A percentile compares a stretch with the other conserved stretches of the same genome.
Evolutionary conservation across 257 asterid species (phyloP).

Genomic region (Petunia secreta): DNA sequence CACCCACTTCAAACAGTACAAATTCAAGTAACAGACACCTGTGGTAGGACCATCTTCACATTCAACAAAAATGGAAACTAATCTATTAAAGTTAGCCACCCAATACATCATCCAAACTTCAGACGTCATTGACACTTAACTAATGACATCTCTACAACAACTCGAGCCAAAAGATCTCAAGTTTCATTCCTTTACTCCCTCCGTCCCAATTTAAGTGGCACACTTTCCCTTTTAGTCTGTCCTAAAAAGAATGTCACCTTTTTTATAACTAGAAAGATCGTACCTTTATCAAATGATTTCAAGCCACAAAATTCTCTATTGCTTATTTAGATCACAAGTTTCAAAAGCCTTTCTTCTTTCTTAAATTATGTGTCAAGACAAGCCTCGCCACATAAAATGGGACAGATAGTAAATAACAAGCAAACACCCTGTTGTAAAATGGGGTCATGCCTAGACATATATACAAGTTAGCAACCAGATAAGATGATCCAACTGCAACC

Average conservation of each 20-base stretch:
- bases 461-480: background rate
- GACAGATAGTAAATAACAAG: background rate
- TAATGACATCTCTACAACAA: background rate
- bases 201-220: too few relatives aligned
- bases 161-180: background rate
- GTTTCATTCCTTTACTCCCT: too few relatives aligned
- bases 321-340: too few relatives aligned
- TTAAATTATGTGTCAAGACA: too few relatives aligned
- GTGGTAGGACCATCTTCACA: background rate
- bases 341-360: too few relatives aligned
- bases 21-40: background rate
- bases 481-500: background rate
- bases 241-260: too few relatives aligned
- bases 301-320: too few relatives aligned
- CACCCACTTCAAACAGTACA: background rate
- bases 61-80: background rate
- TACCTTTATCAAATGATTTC: too few relatives aligned
- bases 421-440: background rate
- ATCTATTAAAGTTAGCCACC: background rate
- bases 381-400: background rate
- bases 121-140: background rate
- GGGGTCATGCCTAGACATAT: background rate
- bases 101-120: background rate
- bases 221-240: too few relatives aligned
- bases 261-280: too few relatives aligned